Conservation (phyloP, 2,329 filamentous ascomycete species). For the Penicillium sp. region DNA sequence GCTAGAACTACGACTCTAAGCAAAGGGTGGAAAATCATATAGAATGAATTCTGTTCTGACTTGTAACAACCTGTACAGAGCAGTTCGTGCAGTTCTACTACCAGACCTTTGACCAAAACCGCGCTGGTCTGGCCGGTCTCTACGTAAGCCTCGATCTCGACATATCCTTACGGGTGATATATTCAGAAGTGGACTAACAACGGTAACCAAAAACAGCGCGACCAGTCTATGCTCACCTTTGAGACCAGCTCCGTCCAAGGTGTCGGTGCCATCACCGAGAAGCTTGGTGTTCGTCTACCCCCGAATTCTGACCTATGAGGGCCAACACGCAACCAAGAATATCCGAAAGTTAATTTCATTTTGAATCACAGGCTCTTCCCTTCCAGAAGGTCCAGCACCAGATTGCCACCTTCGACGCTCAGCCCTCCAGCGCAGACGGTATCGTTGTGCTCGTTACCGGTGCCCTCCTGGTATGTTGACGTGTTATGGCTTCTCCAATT, state of each 20-base stretch:
- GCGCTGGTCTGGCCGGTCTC: conserved; percentile 63
- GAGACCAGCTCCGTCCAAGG: conserved; percentile 70
- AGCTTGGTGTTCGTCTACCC: conserved; percentile 66
- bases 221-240: conserved; percentile 90
- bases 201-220: conserved; percentile 56
- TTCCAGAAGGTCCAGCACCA: conserved; percentile 80
- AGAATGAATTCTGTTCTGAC: conserved; percentile 18
- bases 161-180: not conserved
- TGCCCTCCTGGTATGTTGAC: conserved; percentile 68
- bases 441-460: conserved; percentile 90
- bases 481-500: not conserved
- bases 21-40: not conserved
- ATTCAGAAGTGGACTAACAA: conserved; percentile 8
- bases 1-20: not conserved
- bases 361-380: conserved; percentile 61
- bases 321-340: not conserved
- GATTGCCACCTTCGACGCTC: conserved; percentile 75
- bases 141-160: conserved; percentile 64
- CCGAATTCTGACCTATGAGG: not conserved
- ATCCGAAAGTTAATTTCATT: not conserved
- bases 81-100: conserved; percentile 93
- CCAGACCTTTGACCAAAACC: conserved; percentile 75
- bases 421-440: conserved; percentile 69
- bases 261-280: conserved; percentile 66
- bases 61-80: conserved; percentile 52